phyloP scores from a whole-genome alignment of 2,329 filamentous ascomycete species.

The Neofusicoccum ribis region DNA sequence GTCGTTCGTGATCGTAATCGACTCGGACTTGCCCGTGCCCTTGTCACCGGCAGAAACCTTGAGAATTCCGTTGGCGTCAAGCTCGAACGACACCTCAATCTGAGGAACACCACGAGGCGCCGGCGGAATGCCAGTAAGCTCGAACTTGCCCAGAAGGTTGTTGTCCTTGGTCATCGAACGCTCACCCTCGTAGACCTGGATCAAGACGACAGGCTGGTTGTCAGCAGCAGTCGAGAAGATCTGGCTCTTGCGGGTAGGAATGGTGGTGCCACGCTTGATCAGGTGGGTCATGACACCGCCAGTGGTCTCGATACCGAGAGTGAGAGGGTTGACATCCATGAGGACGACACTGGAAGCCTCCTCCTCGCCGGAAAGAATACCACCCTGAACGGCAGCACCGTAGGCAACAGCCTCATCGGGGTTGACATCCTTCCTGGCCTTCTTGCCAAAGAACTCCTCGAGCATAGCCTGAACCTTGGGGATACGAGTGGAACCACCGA shows the following conservation, averaged over 20 bases:
- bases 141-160: constrained; percentile 97
- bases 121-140: constrained; percentile 92
- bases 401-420: constrained; percentile 98
- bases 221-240: constrained; percentile 97
- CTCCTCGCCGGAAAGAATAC: constrained; percentile 87
- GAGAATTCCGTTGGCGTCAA: constrained; percentile 97
- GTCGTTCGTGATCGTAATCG: constrained; percentile 99
- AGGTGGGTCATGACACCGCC: constrained; percentile 98
- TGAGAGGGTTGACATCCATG: constrained; percentile 96
- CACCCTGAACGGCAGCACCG: constrained; percentile 94
- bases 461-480: constrained; percentile 94
- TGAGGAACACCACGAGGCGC: constrained; percentile 95
- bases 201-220: constrained; percentile 93
- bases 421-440: constrained; percentile 99
- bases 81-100: constrained; percentile 96
- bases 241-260: constrained; percentile 95
- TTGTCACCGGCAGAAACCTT: constrained; percentile 96
- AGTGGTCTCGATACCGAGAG: constrained; percentile 95
- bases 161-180: constrained; percentile 94
- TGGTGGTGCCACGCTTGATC: constrained; percentile 90
- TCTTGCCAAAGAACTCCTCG: constrained; percentile 97
- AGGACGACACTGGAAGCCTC: constrained; percentile 80
- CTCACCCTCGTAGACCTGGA: constrained; percentile 95
- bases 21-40: constrained; percentile 95
- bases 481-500: constrained; percentile 98